Base-by-base conservation (phyloP, 176 grass and related monocot genomes). In the Neostapfia colusana region DNA sequence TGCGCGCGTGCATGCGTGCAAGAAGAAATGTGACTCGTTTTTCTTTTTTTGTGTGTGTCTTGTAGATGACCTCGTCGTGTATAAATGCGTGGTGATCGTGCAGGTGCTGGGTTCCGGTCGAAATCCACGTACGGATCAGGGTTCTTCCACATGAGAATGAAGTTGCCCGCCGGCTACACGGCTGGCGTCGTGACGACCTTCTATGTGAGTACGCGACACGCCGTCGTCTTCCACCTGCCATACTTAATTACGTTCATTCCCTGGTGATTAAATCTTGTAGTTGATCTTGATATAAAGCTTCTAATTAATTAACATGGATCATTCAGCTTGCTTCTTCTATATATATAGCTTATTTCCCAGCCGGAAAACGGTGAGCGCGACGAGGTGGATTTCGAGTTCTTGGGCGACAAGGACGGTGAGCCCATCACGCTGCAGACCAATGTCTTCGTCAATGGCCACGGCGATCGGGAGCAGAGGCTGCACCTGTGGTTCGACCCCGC, bases 341-440 rank as follows among this genome's bases (percentile, higher is more conserved):
- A n/a, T 16, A n/a, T 61, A 7, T 44, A 87, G 73, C 60, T 87
- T 36, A 55, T 63, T 10, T 87, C 85, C 60, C 79, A 87, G 35
- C 42, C 79, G 18, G 85, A 78, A 4, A 45, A 44, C 3, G 24
- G 26, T 2, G 28, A 14, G n/a, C 89, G 70, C 1, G 93, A 92
- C 16, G 90, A 92, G 85, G 20, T 89, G 59, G 89, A 92, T 64
- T 87, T 92, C 12, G 93, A 96, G 89, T 92, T 96, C 86, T 31
- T 92, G 18, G 89, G 93, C 31, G 67, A 92, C 51, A 81, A 63
- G 73, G 55, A 76, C 74, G 89, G 93, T 43, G 64, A 73, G 20
- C 84, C 84, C 4, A 20, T 92, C n/a, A 83, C 81, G 18, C 78
- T 96, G 7, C 93, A 89, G 69, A 92, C 93, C 10, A 92, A 96